Percentiles rank a stretch among this genome's conserved stretches.
Conservation (phyloP, 2,329 filamentous ascomycete genomes). For the Pseudocercospora pini-densiflorae region DNA sequence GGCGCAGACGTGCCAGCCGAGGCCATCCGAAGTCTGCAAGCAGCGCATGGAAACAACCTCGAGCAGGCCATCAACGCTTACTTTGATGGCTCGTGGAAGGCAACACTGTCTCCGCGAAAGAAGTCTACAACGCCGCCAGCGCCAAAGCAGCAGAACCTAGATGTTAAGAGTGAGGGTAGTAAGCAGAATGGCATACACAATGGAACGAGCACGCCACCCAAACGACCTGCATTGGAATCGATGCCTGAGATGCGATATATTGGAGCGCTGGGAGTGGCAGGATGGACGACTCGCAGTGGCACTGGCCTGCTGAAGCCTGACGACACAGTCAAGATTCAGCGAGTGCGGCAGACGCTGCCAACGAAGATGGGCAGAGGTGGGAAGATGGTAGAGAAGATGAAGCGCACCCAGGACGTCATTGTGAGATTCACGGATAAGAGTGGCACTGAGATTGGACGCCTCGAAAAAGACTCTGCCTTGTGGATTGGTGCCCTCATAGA, state of each 20-base stretch:
- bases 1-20: slow-evolving; percentile 54
- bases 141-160: slow-evolving; percentile 19
- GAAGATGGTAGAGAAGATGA: slow-evolving; percentile 55
- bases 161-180: slow-evolving; percentile 14
- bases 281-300: slow-evolving; percentile 90
- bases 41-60: slow-evolving; percentile 57
- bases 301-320: slow-evolving; percentile 75
- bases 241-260: slow-evolving; percentile 74
- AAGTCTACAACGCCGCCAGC: slow-evolving; percentile 22
- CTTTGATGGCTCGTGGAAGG: slow-evolving; percentile 66
- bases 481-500: slow-evolving; percentile 95
- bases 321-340: slow-evolving; percentile 83
- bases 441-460: slow-evolving; percentile 82
- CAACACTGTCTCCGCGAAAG: slow-evolving; percentile 27
- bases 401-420: slow-evolving; percentile 78
- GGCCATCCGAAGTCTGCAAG: slow-evolving; percentile 54
- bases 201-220: slow-evolving; percentile 19
- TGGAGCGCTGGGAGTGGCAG: slow-evolving; percentile 88
- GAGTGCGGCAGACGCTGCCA: slow-evolving; percentile 72
- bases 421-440: slow-evolving; percentile 84
- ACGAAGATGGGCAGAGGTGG: slow-evolving; percentile 47
- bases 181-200: slow-evolving; percentile 6
- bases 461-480: slow-evolving; percentile 83
- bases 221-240: slow-evolving; percentile 29
- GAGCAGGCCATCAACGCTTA: slow-evolving; percentile 68